Conservation (phyloP, 2,329 filamentous ascomycete species). For the Aspergillus sp. region DNA sequence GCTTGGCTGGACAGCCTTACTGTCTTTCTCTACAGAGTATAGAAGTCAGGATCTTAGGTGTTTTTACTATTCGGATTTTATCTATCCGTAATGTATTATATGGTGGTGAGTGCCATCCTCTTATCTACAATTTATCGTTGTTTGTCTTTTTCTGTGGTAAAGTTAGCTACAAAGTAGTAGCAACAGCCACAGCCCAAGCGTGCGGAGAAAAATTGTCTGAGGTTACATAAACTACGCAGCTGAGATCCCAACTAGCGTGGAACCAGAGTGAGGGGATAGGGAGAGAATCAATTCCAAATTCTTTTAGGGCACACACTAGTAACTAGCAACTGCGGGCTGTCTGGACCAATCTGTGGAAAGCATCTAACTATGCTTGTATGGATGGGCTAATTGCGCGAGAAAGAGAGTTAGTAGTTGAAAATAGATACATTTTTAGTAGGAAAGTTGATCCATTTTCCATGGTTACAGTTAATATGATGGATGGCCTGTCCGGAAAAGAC, state of each 20-base stretch:
- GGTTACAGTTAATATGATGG: neutral
- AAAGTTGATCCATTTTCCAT: neutral
- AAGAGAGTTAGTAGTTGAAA: neutral
- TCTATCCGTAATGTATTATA: no score
- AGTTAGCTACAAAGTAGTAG: neutral
- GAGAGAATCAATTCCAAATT: conserved; percentile 1
- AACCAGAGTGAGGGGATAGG: neutral
- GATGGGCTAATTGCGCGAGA: neutral
- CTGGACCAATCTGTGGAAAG: neutral
- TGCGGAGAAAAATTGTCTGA: no score
- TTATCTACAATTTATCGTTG: no score
- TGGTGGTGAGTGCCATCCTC: no score
- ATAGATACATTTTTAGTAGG: neutral
- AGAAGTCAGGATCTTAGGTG: no score
- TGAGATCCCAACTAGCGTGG: neutral
- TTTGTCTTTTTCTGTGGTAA: no score
- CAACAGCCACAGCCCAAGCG: no score
- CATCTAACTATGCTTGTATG: neutral
- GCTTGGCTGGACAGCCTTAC: neutral
- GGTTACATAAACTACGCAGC: neutral
- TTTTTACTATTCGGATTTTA: no score
- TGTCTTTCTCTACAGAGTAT: neutral
- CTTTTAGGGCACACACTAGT: conserved; percentile 1
- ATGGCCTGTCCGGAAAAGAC: neutral
- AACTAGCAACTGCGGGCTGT: neutral